Evolutionary conservation across 2,329 filamentous ascomycete genomes (phyloP).

Genomic region (Chrysoporthe puriensis): DNA sequence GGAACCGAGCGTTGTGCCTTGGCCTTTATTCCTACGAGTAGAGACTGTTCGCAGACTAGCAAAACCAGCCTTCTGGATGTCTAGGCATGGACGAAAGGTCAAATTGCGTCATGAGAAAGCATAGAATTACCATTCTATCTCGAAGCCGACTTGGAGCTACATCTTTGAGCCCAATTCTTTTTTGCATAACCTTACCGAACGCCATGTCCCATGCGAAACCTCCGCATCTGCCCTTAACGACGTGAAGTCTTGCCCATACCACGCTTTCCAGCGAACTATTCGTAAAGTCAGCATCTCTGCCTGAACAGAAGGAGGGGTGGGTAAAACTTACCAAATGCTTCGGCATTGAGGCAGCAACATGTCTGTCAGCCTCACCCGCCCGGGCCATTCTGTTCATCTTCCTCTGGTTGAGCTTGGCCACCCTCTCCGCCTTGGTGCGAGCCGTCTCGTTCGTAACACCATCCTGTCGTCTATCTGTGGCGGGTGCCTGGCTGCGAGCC

Average conservation of each 20-base stretch:
- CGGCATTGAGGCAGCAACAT: slow-evolving; percentile 76
- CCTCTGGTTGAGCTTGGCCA: slow-evolving; percentile 90
- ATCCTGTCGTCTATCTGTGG: slow-evolving; percentile 71
- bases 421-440: slow-evolving; percentile 79
- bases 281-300: slow-evolving; percentile 38
- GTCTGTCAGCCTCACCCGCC: slow-evolving; percentile 95
- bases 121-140: slow-evolving; percentile 7
- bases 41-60: no score
- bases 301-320: neutral
- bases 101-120: neutral
- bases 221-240: slow-evolving; percentile 52
- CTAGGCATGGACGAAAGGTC: neutral
- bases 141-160: slow-evolving; percentile 12
- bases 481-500: slow-evolving; percentile 60
- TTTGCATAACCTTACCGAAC: slow-evolving; percentile 20
- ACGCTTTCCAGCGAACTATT: slow-evolving; percentile 84
- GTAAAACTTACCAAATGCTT: slow-evolving; percentile 82
- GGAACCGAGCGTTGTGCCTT: no score
- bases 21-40: neutral
- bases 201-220: slow-evolving; percentile 19
- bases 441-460: slow-evolving; percentile 71
- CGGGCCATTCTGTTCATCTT: slow-evolving; percentile 98
- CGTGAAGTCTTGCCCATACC: slow-evolving; percentile 86
- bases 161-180: slow-evolving; percentile 15
- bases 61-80: no score